Percentiles rank a stretch among this genome's conserved stretches.
phyloP scores from a whole-genome alignment of 345 rosid genomes.

The Rhodamnia argentea region DNA sequence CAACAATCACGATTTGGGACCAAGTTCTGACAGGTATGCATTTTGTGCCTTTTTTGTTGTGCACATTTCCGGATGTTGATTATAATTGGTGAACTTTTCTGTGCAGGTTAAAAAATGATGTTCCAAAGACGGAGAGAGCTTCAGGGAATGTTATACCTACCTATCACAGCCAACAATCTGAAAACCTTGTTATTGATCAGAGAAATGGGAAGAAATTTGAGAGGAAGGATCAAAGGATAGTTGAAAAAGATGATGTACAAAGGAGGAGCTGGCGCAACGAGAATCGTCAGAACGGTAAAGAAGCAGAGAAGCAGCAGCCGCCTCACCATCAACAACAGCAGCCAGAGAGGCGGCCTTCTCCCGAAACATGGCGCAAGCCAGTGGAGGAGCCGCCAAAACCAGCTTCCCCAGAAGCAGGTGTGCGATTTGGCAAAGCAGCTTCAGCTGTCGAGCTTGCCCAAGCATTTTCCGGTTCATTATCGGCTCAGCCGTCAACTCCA shows the following conservation, averaged over 20 bases:
- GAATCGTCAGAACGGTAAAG: conserved; percentile 25
- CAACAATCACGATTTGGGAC: conserved; percentile 29
- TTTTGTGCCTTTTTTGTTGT: neutral
- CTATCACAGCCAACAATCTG: conserved; percentile 25
- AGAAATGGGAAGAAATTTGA: conserved; percentile 38
- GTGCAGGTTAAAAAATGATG: conserved; percentile 33
- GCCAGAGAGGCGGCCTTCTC: conserved; percentile 60
- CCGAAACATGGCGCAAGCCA: conserved; percentile 76
- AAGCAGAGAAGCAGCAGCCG: conserved; percentile 30
- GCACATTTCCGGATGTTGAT: neutral
- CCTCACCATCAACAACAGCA: conserved; percentile 19
- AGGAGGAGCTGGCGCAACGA: conserved; percentile 57
- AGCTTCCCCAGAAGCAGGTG: conserved; percentile 36
- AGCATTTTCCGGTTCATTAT: conserved; percentile 51
- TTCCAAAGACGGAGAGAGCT: conserved; percentile 32
- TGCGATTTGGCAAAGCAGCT: conserved; percentile 55
- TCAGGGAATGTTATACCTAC: conserved; percentile 21
- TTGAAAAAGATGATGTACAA: conserved; percentile 43
- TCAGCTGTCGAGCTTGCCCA: conserved; percentile 75
- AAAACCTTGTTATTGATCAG: conserved; percentile 25
- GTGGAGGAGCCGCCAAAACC: conserved; percentile 41
- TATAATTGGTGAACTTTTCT: neutral
- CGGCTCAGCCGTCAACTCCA: conserved; percentile 38
- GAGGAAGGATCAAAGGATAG: conserved; percentile 38
- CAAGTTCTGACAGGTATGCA: conserved; percentile 42